Evolutionary conservation across 768 basidiomycete genomes (phyloP).

Genomic region (Tephrocybe sp.): DNA sequence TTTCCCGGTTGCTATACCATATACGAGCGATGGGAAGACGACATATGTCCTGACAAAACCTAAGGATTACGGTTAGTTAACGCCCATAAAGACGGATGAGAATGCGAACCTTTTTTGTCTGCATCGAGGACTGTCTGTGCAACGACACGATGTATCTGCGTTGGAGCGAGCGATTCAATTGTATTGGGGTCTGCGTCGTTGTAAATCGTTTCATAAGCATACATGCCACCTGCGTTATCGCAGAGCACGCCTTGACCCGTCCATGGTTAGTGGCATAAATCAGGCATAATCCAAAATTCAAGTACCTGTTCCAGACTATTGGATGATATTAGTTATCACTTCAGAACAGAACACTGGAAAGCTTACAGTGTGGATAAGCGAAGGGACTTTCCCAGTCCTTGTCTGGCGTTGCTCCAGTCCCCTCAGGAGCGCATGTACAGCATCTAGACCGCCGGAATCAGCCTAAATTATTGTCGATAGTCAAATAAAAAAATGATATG

Average conservation of each 20-base stretch:
- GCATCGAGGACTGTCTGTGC: constrained; percentile 44
- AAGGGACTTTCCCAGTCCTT: constrained; percentile 36
- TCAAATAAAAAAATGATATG: background rate
- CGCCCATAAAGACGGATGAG: too few species aligned
- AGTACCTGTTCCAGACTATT: background rate
- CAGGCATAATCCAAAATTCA: background rate
- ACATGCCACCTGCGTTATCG: constrained; percentile 40
- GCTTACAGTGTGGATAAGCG: constrained; percentile 57
- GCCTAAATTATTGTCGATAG: constrained; percentile 18
- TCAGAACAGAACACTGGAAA: too few species aligned
- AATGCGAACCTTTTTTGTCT: constrained; percentile 29
- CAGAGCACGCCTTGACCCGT: constrained; percentile 30
- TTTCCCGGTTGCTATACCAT: constrained; percentile 22
- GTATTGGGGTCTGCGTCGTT: constrained; percentile 43
- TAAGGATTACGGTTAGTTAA: background rate
- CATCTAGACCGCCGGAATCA: constrained; percentile 39
- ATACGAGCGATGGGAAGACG: constrained; percentile 23
- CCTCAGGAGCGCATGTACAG: constrained; percentile 42
- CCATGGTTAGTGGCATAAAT: background rate
- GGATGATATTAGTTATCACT: too few species aligned
- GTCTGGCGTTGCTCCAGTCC: constrained; percentile 48
- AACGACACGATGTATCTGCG: constrained; percentile 44
- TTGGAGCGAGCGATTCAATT: constrained; percentile 40
- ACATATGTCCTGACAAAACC: constrained; percentile 25
- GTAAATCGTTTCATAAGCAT: constrained; percentile 36